phyloP scores from a whole-genome alignment of 2,329 filamentous ascomycete species.

The Stylonectria norvegica region DNA sequence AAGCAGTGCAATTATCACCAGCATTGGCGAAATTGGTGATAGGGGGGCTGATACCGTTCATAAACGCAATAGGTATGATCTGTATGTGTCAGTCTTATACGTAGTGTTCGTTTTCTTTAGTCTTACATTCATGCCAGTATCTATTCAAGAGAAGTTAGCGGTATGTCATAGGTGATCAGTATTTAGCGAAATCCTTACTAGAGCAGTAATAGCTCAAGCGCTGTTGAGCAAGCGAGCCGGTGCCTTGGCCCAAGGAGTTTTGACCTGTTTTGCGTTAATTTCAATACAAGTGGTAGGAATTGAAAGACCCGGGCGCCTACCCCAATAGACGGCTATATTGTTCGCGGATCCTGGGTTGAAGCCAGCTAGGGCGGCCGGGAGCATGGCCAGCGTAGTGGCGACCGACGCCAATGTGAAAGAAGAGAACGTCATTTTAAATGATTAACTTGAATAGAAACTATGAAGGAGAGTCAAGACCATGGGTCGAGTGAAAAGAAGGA shows the following conservation, averaged over 20 bases:
- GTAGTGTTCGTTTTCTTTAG: neutral
- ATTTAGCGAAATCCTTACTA: constrained; percentile 8
- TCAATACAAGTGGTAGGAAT: neutral
- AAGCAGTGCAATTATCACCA: constrained; percentile 57
- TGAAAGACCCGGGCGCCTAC: constrained; percentile 32
- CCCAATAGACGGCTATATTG: constrained; percentile 68
- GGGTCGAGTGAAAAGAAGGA: neutral
- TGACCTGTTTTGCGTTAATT: constrained; percentile 40
- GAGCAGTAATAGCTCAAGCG: constrained; percentile 11
- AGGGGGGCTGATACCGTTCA: constrained; percentile 53
- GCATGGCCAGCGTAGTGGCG: constrained; percentile 20
- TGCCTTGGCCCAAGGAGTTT: constrained; percentile 52
- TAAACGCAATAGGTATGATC: constrained; percentile 62
- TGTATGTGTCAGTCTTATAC: neutral
- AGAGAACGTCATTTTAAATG: neutral
- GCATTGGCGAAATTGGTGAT: constrained; percentile 63
- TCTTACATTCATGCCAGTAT: constrained; percentile 29
- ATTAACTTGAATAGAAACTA: neutral
- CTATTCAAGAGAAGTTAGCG: constrained; percentile 6
- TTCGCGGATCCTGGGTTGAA: constrained; percentile 43
- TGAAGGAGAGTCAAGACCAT: neutral
- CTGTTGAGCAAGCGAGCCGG: constrained; percentile 10
- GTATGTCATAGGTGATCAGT: neutral
- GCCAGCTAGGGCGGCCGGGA: constrained; percentile 36
- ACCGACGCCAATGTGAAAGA: constrained; percentile 8